Conservation (phyloP, 176 grass and related monocot species). For the Ananas comosus region DNA sequence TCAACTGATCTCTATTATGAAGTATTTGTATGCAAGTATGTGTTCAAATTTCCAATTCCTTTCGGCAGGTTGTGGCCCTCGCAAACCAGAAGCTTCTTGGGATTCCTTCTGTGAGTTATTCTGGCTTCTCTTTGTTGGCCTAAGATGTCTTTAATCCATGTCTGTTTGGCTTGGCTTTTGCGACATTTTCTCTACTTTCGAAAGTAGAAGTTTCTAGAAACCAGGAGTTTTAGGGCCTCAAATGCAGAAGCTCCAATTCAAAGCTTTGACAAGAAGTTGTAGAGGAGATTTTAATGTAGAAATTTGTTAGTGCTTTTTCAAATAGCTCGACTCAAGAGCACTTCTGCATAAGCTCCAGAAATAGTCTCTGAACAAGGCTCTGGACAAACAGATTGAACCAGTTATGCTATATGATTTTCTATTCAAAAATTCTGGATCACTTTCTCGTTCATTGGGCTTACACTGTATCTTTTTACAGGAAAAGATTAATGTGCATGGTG, state of each 20-base stretch:
- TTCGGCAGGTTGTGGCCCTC: conserved; percentile 69
- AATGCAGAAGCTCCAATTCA: too few species aligned
- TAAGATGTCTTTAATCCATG: neutral
- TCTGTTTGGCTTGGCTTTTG: too few species aligned
- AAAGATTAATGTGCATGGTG: conserved; percentile 89
- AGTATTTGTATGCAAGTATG: neutral
- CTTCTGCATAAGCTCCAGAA: too few species aligned
- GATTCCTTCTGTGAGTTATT: conserved; percentile 61
- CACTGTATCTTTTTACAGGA: conserved; percentile 35
- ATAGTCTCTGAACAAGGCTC: too few species aligned
- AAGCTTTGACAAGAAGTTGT: too few species aligned
- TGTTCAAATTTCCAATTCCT: conserved; percentile 13
- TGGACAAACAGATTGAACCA: neutral
- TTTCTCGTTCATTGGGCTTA: neutral
- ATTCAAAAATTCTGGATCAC: conserved; percentile 3
- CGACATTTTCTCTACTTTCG: too few species aligned
- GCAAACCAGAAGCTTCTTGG: conserved; percentile 97
- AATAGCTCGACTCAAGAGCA: too few species aligned
- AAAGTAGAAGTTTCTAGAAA: too few species aligned
- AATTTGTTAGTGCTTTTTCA: too few species aligned
- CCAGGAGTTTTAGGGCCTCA: too few species aligned
- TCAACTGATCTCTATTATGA: neutral
- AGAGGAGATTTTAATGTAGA: too few species aligned
- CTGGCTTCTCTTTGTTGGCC: neutral
- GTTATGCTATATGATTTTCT: conserved; percentile 11